Evolutionary conservation across 306 rosid species (phyloP), one percentile per base, ranked within the genome.

Genomic region (Albizia julibrissin): DNA sequence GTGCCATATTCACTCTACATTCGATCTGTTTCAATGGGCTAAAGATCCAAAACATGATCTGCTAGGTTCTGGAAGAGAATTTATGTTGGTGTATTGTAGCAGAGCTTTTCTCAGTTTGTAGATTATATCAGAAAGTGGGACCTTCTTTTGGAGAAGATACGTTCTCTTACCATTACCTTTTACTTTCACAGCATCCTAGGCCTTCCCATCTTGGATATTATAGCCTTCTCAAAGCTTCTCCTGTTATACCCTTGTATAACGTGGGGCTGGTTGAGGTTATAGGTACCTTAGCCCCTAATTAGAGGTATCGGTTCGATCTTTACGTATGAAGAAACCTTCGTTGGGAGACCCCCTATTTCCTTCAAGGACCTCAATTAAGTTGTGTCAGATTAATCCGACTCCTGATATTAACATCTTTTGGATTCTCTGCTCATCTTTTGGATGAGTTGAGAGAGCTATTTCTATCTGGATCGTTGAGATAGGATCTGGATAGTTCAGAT

Each of bases 101-200:
- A 11, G 16, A 5, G 10, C 19, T 46, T 43, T 76, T 83, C 66
- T 54, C 59, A 81, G n/a, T n/a, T n/a, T n/a, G n/a, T n/a, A n/a
- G 73, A 70, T 64, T 39, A 49, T 70, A 76, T 58, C 43, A 29
- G 40, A 9, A 9, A 61, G 49, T 27, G 15, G 37, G 54, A 77
- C 69, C 69, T 44, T 43, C 67, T 34, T 65, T 15, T 6, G 0
- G 2, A 65, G 34, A 15, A 65, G 14, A 22, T 9, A 1, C 40
- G 40, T 37, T 5, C 8, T 37, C 40, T 37, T 8, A 13, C 24
- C 68, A 0, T 24, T 61, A 26, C 5, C 67, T 6, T 13, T 12
- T 11, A 14, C 33, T 12, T 61, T 6, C 10, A 27, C 37, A 26
- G 68, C 34, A 24, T 12, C 34, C 5, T 12, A 8, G 26, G 26